Evolutionary conservation across 768 basidiomycete species (phyloP).

Genomic region (Auriscalpium vulgare): DNA sequence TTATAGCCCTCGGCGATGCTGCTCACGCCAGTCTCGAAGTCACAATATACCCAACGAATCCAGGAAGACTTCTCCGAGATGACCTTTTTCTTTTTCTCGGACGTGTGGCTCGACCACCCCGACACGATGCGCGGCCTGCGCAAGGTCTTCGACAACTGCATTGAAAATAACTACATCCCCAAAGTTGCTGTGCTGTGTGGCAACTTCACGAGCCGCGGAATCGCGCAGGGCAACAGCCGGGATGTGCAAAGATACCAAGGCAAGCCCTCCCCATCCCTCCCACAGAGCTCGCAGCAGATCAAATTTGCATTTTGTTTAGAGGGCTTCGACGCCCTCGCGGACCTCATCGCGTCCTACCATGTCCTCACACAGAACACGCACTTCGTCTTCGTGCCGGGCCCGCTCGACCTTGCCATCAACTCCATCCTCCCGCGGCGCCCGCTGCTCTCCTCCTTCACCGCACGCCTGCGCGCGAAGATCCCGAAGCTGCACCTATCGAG

Average conservation of each 20-base stretch:
- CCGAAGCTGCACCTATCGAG: conserved; percentile 78
- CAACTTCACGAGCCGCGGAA: conserved; percentile 83
- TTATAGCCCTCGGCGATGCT: neutral
- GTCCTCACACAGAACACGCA: conserved; percentile 70
- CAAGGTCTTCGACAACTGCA: conserved; percentile 84
- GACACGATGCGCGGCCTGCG: conserved; percentile 72
- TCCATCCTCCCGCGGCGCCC: conserved; percentile 75
- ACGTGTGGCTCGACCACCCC: conserved; percentile 91
- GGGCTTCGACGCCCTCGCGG: conserved; percentile 80
- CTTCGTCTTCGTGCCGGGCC: conserved; percentile 93
- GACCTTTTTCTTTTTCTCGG: conserved; percentile 89
- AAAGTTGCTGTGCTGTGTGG: conserved; percentile 89
- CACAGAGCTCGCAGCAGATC: neutral
- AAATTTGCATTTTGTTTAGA: conserved; percentile 37
- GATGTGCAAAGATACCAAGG: conserved; percentile 85
- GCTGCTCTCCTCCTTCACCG: conserved; percentile 66
- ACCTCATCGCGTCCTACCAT: conserved; percentile 78
- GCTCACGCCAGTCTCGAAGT: conserved; percentile 21
- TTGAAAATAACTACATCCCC: conserved; percentile 81
- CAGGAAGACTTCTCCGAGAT: conserved; percentile 66
- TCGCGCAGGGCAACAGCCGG: conserved; percentile 68
- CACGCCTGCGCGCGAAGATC: conserved; percentile 61
- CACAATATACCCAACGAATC: conserved; percentile 53
- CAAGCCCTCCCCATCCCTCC: conserved; percentile 18
- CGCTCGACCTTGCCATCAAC: conserved; percentile 80